Conservation (phyloP, 2,329 filamentous ascomycete species). For the Xylariaceae sp. region DNA sequence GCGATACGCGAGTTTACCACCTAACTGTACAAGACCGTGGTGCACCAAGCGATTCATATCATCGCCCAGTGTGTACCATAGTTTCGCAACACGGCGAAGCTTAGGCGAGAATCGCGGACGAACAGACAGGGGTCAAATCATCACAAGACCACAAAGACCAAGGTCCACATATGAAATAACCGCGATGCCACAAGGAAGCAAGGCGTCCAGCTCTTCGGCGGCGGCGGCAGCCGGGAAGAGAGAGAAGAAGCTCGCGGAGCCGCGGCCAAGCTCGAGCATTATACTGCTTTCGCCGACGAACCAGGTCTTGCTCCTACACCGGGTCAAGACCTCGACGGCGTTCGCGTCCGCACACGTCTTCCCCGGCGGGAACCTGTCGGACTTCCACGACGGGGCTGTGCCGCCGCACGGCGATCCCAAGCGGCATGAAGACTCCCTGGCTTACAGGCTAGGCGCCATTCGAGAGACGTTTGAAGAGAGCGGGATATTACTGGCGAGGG, state of each 20-base stretch:
- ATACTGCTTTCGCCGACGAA: slow-evolving; percentile 81
- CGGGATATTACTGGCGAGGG: slow-evolving; percentile 45
- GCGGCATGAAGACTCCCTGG: slow-evolving; percentile 63
- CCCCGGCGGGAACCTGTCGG: slow-evolving; percentile 78
- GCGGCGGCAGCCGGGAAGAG: neutral
- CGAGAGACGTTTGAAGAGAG: slow-evolving; percentile 94
- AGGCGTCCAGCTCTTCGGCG: slow-evolving; percentile 4
- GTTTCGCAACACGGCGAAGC: too few relatives aligned
- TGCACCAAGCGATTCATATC: too few relatives aligned
- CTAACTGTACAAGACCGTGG: too few relatives aligned
- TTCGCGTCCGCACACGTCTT: slow-evolving; percentile 95
- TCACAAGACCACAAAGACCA: neutral
- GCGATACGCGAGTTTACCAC: too few relatives aligned
- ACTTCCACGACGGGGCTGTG: slow-evolving; percentile 65
- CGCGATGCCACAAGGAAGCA: slow-evolving; percentile 5
- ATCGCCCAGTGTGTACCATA: too few relatives aligned
- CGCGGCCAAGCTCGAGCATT: slow-evolving; percentile 53
- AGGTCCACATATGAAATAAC: neutral
- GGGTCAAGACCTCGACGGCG: slow-evolving; percentile 73
- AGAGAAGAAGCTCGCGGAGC: slow-evolving; percentile 25
- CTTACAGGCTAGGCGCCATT: slow-evolving; percentile 78
- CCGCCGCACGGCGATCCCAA: slow-evolving; percentile 41
- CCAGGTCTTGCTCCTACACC: slow-evolving; percentile 80
- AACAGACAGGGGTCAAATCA: too few relatives aligned
- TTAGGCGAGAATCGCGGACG: too few relatives aligned